Evolutionary conservation across 2,329 filamentous ascomycete species (phyloP).

Genomic region (Ophiostoma populinum): DNA sequence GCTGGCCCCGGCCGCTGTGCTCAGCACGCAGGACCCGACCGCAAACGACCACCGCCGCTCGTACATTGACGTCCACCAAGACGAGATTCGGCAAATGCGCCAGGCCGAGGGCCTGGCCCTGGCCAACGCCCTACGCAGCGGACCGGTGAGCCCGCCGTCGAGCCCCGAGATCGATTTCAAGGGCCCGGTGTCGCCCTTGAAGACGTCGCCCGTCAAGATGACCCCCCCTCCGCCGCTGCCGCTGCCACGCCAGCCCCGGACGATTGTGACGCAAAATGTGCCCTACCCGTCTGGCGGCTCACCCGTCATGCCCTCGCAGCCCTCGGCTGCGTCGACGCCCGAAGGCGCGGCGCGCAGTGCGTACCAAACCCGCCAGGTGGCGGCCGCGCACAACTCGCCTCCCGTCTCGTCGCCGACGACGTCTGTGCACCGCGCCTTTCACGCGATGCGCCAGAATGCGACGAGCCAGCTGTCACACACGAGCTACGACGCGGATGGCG

Average conservation of each 20-base stretch:
- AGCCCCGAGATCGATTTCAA: constrained; percentile 12
- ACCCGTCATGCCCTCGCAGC: constrained; percentile 5
- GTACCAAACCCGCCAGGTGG: constrained; percentile 4
- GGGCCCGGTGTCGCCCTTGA: not conserved
- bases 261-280: not conserved
- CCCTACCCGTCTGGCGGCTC: constrained; percentile 3
- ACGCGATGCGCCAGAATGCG: constrained; percentile 13
- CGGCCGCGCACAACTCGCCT: constrained; percentile 24
- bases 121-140: constrained; percentile 27
- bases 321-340: constrained; percentile 3
- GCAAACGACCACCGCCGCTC: constrained; percentile 36
- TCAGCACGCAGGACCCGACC: constrained; percentile 14
- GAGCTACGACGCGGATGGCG: constrained; percentile 9
- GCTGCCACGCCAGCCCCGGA: constrained; percentile 7
- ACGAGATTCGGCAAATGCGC: constrained; percentile 43
- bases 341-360: constrained; percentile 9
- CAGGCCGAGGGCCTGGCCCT: constrained; percentile 42
- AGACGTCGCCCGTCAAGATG: constrained; percentile 3
- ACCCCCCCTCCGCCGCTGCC: constrained; percentile 5
- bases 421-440: constrained; percentile 14
- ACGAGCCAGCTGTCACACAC: constrained; percentile 13
- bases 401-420: constrained; percentile 14
- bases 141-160: constrained; percentile 14
- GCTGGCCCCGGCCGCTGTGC: constrained; percentile 14
- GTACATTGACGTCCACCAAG: constrained; percentile 40